These are phyloP conservation scores for Willaertia magna DNA, from an alignment of 208 protist genomes.

Conservation along the genomic window DNA sequence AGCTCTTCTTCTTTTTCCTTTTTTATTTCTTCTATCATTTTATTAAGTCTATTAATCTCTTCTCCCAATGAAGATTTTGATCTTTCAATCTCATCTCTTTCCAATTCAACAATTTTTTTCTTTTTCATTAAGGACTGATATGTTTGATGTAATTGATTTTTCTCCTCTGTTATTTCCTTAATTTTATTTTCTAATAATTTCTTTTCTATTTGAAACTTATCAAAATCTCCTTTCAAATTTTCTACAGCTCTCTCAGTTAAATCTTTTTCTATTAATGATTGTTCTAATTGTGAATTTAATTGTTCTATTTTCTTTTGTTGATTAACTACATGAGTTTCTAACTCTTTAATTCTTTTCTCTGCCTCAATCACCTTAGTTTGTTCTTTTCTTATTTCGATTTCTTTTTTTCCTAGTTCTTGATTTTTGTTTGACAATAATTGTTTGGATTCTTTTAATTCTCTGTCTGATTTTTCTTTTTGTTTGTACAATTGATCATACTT, in stretches of 20 bases:
- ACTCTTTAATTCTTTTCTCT: slow-evolving; percentile 7
- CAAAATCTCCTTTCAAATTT: slow-evolving; percentile 40
- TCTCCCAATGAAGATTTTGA: slow-evolving; percentile 15
- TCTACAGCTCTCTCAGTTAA: slow-evolving; percentile 51
- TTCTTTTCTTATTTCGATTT: slow-evolving; percentile 39
- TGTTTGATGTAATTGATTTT: background rate
- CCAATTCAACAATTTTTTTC: slow-evolving; percentile 33
- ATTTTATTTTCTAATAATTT: background rate
- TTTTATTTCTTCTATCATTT: slow-evolving; percentile 30
- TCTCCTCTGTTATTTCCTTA: background rate
- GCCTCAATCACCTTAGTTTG: background rate
- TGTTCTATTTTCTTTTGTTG: slow-evolving; percentile 40
- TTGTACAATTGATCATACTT: slow-evolving; percentile 50
- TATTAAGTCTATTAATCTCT: slow-evolving; percentile 26
- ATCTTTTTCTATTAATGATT: slow-evolving; percentile 67
- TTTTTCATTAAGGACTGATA: slow-evolving; percentile 20
- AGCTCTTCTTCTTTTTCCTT: slow-evolving; percentile 30
- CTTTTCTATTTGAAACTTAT: slow-evolving; percentile 23
- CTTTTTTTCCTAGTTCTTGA: slow-evolving; percentile 36
- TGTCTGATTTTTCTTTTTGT: slow-evolving; percentile 61
- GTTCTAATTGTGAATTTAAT: slow-evolving; percentile 47
- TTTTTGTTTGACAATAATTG: slow-evolving; percentile 41
- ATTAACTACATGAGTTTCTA: slow-evolving; percentile 18
- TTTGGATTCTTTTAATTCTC: slow-evolving; percentile 70
- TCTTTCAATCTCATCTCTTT: slow-evolving; percentile 27